These are phyloP conservation scores for Bruguiera parviflora DNA, from an alignment of 345 rosid species.

Conservation along the genomic window DNA sequence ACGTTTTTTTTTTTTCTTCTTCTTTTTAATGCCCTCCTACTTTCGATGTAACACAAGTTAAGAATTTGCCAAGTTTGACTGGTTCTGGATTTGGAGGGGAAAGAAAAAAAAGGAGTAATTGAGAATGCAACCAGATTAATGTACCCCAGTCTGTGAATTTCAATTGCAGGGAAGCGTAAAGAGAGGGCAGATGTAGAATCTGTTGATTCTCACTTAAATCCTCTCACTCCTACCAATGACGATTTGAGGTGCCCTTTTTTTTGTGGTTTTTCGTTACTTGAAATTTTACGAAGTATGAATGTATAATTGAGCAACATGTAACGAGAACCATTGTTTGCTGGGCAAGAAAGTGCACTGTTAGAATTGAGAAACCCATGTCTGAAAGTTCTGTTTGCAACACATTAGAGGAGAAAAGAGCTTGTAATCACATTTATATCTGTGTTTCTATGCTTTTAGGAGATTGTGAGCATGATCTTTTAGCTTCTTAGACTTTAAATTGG, in stretches of 20 bases:
- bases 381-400: too few species aligned
- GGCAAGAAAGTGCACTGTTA: too few species aligned
- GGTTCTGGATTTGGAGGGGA: too few species aligned
- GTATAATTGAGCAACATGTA: background rate
- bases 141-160: background rate
- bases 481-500: too few species aligned
- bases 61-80: too few species aligned
- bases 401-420: too few species aligned
- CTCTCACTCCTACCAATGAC: constrained; percentile 54
- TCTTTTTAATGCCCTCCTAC: background rate
- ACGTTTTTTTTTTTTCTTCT: background rate
- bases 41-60: background rate
- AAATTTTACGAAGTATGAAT: background rate
- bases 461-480: too few species aligned
- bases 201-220: constrained; percentile 45
- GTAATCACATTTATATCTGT: too few species aligned
- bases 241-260: constrained; percentile 60
- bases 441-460: too few species aligned
- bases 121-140: too few species aligned
- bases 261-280: background rate
- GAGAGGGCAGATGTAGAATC: constrained; percentile 52
- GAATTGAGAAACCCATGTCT: too few species aligned
- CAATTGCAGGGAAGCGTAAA: constrained; percentile 68
- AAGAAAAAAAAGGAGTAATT: too few species aligned
- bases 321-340: background rate